phyloP scores from a whole-genome alignment of 179 eudicot species.

The Beta corolliflora region DNA sequence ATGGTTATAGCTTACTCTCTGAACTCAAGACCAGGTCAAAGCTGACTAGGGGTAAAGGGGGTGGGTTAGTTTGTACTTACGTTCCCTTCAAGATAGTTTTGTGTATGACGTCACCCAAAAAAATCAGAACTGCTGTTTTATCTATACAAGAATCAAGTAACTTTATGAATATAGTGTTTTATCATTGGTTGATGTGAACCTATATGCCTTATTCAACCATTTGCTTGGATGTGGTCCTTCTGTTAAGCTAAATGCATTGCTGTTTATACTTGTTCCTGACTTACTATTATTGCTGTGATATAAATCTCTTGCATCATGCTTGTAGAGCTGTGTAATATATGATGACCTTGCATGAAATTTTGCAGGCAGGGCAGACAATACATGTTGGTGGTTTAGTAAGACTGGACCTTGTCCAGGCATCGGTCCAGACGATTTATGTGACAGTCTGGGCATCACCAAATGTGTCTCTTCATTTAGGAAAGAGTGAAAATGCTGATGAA shows the following conservation, averaged over 20 bases:
- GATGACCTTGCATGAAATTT: conserved; percentile 20
- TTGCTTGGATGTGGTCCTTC: background rate
- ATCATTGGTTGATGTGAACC: background rate
- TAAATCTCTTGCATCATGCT: background rate
- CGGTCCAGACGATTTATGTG: conserved; percentile 83
- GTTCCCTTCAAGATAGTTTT: background rate
- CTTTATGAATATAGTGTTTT: background rate
- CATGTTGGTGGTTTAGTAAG: conserved; percentile 87
- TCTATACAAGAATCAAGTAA: background rate
- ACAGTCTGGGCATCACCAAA: conserved; percentile 82
- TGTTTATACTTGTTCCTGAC: background rate
- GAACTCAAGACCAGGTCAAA: background rate
- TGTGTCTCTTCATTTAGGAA: conserved; percentile 87
- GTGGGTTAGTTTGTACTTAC: too few relatives aligned
- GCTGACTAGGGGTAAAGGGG: background rate
- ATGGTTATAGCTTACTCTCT: background rate
- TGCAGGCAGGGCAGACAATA: conserved; percentile 82
- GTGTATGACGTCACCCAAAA: background rate
- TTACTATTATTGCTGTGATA: background rate
- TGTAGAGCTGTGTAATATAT: background rate
- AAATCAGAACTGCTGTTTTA: background rate
- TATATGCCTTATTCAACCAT: background rate
- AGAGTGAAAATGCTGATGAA: conserved; percentile 89
- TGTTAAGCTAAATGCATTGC: conserved; percentile 3
- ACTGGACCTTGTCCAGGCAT: conserved; percentile 73